Conservation (phyloP, 2,329 filamentous ascomycete species). For the Ceratocystis destructans region DNA sequence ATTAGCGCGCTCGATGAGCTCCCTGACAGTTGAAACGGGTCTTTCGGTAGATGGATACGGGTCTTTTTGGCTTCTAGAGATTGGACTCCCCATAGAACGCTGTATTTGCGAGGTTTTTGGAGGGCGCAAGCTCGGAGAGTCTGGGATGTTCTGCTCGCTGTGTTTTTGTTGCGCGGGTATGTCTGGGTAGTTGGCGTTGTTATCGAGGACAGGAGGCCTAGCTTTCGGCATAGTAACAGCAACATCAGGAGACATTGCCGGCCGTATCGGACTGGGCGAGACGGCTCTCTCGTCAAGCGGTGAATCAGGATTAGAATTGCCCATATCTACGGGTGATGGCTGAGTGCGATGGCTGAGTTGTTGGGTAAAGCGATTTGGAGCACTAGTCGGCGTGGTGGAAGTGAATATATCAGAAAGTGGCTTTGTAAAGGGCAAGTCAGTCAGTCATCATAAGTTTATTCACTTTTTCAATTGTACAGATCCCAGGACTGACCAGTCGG, state of each 20-base stretch:
- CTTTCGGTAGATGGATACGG: not conserved
- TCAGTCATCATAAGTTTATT: not conserved
- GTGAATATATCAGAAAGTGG: conserved; percentile 45
- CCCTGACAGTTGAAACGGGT: not conserved
- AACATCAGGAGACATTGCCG: conserved; percentile 5
- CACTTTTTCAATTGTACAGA: not conserved
- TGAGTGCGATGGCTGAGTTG: conserved; percentile 34
- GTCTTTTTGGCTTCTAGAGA: not conserved
- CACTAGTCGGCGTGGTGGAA: conserved; percentile 40
- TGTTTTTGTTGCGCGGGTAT: conserved; percentile 33
- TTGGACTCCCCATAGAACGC: not conserved
- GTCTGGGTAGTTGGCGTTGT: conserved; percentile 44
- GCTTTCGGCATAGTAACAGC: not conserved
- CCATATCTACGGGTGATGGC: conserved; percentile 28
- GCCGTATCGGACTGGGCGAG: conserved; percentile 14
- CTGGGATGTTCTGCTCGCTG: not conserved
- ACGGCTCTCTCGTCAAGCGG: conserved; percentile 12
- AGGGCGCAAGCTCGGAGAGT: conserved; percentile 7
- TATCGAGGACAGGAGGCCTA: not conserved
- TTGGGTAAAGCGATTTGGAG: conserved; percentile 41
- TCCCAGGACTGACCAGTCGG: not conserved
- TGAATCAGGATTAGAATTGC: not conserved
- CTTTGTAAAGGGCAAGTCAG: conserved; percentile 26
- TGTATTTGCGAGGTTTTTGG: not conserved
- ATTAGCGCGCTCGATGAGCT: not conserved